Evolutionary conservation across 2,329 filamentous ascomycete genomes (phyloP).

Genomic region (Furcasterigmium sp.): DNA sequence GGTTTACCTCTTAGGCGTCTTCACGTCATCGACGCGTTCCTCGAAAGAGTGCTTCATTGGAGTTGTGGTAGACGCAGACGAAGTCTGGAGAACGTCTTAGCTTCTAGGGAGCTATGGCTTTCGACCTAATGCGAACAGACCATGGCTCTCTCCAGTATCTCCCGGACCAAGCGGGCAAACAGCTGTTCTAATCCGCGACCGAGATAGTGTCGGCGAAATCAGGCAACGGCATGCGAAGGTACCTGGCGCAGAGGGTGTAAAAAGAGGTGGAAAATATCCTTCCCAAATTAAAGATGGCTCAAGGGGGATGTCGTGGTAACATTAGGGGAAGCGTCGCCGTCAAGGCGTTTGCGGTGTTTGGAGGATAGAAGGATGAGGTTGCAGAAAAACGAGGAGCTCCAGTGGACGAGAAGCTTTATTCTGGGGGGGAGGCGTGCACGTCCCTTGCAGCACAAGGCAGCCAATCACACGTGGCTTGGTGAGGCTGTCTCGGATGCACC

Average conservation of each 20-base stretch:
- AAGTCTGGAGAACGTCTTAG: slow-evolving; percentile 44
- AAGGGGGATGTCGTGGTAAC: not conserved
- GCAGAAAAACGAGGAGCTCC: slow-evolving; percentile 11
- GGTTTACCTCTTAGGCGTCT: slow-evolving; percentile 82
- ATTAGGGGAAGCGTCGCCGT: not conserved
- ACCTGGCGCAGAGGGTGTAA: slow-evolving; percentile 7
- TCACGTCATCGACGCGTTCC: slow-evolving; percentile 74
- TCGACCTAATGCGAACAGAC: slow-evolving; percentile 10
- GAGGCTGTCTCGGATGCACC: too few relatives aligned
- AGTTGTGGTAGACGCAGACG: slow-evolving; percentile 68
- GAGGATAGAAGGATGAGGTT: slow-evolving; percentile 9
- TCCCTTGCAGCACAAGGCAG: slow-evolving; percentile 6
- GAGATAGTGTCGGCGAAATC: slow-evolving; percentile 12
- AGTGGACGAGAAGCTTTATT: slow-evolving; percentile 14
- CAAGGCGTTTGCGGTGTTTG: slow-evolving; percentile 4
- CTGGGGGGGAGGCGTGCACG: slow-evolving; percentile 9
- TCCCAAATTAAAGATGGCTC: not conserved
- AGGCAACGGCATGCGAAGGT: slow-evolving; percentile 16
- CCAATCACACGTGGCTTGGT: slow-evolving; percentile 4
- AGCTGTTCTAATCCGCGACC: slow-evolving; percentile 13
- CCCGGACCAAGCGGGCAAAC: slow-evolving; percentile 12
- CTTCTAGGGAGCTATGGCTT: not conserved
- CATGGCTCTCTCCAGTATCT: slow-evolving; percentile 15
- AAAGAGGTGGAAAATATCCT: not conserved
- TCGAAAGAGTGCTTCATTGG: slow-evolving; percentile 72